Evolutionary conservation across 371 early-diverging fungal genomes (phyloP), one percentile per base, ranked within the genome.

Genomic region (Cokeromyces recurvatus): DNA sequence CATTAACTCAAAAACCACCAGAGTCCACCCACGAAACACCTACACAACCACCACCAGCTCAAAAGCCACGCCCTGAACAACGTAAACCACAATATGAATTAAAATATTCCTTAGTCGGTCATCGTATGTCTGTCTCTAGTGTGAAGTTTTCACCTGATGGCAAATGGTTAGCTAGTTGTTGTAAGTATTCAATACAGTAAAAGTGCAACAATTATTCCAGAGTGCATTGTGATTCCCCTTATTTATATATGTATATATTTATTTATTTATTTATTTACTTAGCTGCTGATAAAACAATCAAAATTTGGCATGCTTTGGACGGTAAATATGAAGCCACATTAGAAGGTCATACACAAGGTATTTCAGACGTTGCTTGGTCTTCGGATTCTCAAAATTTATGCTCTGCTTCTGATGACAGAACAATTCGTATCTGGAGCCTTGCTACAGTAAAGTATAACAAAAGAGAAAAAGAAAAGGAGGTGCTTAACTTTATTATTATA

Each of bases 141-240:
- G 95, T 97, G 19, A 98, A 98, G 65, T 95, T 95, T 60, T 95
- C 96, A 11, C 98, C 98, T 2, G 95, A 97, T 59, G 98, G 97
- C 32, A 84, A 87, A 66, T 95, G 92, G 92, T 78, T 98, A 9
- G 95, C 97, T 21, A 89, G 92, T 46, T 81, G 92, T 35, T 91
- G 90, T 91, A 79, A 74, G 83, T 38, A 4, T n/a, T 29, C 29
- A 8, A n/a, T n/a, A n/a, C n/a, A n/a, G n/a, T n/a, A n/a, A n/a
- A n/a, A n/a, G n/a, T n/a, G n/a, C n/a, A n/a, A n/a, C n/a, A n/a
- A n/a, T n/a, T n/a, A n/a, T n/a, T n/a, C n/a, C n/a, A n/a, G n/a
- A n/a, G n/a, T n/a, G n/a, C n/a, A n/a, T n/a, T n/a, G n/a, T n/a
- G n/a, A n/a, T n/a, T n/a, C n/a, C n/a, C n/a, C n/a, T n/a, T n/a